Evolutionary conservation across 257 asterid species (phyloP), one percentile per base, ranked within the genome.

Genomic region (Eucommia ulmoides): DNA sequence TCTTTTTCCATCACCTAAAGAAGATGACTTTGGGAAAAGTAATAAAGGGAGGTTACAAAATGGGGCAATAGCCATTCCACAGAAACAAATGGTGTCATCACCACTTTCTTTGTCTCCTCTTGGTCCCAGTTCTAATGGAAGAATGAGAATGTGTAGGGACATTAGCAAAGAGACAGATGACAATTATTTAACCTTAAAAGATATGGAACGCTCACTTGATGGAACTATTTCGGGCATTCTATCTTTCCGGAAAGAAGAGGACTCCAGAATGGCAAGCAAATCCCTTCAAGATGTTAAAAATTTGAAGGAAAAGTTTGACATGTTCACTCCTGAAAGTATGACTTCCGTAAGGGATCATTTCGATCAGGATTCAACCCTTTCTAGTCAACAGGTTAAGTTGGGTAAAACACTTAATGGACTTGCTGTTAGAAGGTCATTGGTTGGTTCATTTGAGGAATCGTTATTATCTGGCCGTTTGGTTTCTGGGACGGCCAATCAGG

Each of bases 361-460:
- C 52, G 49, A 12, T 18, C 69, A 66, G 20, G 61, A 64, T 66
- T 45, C 72, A 20, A 53, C 55, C 48, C 53, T 38, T 55, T 56
- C 65, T 22, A 15, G 66, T 65, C 93, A 68, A 26, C 67, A 58
- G 69, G 66, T 68, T 24, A 78, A 82, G 68, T 56, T 77, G 17
- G 75, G 82, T 56, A 74, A 74, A 71, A 58, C 58, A 51, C 69
- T 71, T 22, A 71, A 91, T 61, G 97, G 91, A 51, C 69, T 76
- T 52, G 73, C 88, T 8, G 92, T 88, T 23, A 74, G 70, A 60
- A 81, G 86, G 70, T 88, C 97, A 21, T 71, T 88, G 71, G 84
- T 88, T 60, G 97, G 95, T 67, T 88, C 97, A 41, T 88, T 88
- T 46, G 97, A 83, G 72, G 97, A 83, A 70, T 88, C 97, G 11